Evolutionary conservation across 2,329 filamentous ascomycete genomes (phyloP), one percentile per base, ranked within the genome.

Genomic region (Hymenotorrendiella dingleyae): DNA sequence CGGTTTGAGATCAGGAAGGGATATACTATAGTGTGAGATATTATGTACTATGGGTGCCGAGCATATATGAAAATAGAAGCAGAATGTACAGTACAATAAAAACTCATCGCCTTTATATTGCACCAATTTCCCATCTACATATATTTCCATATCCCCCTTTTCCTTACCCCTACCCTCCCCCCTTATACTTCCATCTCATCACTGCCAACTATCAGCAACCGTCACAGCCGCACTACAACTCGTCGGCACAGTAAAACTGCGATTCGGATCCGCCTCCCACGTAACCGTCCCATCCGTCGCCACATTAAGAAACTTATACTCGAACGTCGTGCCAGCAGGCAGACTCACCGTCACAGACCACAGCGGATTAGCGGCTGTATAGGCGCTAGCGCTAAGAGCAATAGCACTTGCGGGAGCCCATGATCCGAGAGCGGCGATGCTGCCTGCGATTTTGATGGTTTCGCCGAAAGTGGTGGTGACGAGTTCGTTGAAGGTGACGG

Each of bases 231-330:
- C 55, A 3, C 53, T 52, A 50, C 54, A 58, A n/a, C 29, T 34
- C 2, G 36, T 33, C 1, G 57, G 57, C 9, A 61, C 56, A 1
- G 54, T 60, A 29, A 50, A 55, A 24, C 46, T 53, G 34, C 49
- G 52, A 47, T 61, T 59, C 6, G 54, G 54, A 43, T 82, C 82
- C 36, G 65, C 67, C 65, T 88, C 83, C 82, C 83, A 87, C 2
- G 63, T 68, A 7, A 83, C 63, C 0, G 64, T 65, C 0, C 79
- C 76, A 52, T 74, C 71, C 1, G 62, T 55, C 45, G 69, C 68
- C 30, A 82, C 71, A 37, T 76, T 73, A 53, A 87, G 73, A 57
- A 78, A 88, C 66, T 87, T 86, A 62, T 86, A 87, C 64, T 78
- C 56, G 32, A 87, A 66, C 3, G 61, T 64, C 36, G 68, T 67